Conservation (phyloP, 78 protist genomes). For the Anaeramoeba ignava region DNA sequence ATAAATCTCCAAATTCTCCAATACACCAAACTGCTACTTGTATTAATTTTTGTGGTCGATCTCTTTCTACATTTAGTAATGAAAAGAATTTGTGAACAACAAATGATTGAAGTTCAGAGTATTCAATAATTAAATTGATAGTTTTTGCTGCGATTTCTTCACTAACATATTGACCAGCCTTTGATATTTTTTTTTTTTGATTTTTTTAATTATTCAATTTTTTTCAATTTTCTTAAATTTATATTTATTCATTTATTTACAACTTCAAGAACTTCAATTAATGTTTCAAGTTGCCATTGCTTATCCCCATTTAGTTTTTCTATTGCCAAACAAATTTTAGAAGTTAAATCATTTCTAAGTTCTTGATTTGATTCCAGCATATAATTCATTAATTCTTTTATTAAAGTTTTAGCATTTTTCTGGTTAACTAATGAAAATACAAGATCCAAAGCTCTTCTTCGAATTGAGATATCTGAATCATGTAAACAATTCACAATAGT, state of each 20-base stretch:
- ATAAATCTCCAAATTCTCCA: slow-evolving; percentile 71
- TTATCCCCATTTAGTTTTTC: slow-evolving; percentile 67
- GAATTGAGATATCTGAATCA: slow-evolving; percentile 88
- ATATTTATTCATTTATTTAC: slow-evolving; percentile 6
- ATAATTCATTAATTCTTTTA: slow-evolving; percentile 52
- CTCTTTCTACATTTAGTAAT: neutral
- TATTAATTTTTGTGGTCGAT: slow-evolving; percentile 19
- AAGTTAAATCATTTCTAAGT: slow-evolving; percentile 48
- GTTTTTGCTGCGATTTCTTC: neutral
- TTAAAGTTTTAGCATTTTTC: slow-evolving; percentile 19
- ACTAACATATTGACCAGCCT: neutral
- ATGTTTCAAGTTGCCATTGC: slow-evolving; percentile 87
- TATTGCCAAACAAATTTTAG: slow-evolving; percentile 55
- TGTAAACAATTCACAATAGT: slow-evolving; percentile 87
- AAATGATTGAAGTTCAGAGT: neutral
- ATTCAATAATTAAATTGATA: neutral
- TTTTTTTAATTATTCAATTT: no score
- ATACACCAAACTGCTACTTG: slow-evolving; percentile 63
- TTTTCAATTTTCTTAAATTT: no score
- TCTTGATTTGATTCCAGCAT: slow-evolving; percentile 48
- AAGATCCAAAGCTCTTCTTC: slow-evolving; percentile 86
- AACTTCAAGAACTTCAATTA: slow-evolving; percentile 51
- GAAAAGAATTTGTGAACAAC: neutral
- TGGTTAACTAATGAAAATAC: slow-evolving; percentile 73
- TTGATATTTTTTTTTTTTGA: no score